Evolutionary conservation across 495 filamentous ascomycete genomes (phyloP).

Genomic region (Aspergillus sclerotioniger): DNA sequence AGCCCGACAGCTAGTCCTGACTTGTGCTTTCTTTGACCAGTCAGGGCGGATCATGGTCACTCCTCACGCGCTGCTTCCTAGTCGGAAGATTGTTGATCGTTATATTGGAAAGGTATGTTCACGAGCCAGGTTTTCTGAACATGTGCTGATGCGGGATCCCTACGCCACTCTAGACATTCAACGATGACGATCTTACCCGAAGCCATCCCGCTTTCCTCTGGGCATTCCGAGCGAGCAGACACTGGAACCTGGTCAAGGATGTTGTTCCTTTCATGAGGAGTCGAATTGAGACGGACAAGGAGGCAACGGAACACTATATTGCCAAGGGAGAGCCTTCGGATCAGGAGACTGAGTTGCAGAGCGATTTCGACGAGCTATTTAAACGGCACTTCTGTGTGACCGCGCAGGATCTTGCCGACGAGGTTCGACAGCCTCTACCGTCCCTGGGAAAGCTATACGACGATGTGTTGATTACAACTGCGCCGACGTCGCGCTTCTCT

Average conservation of each 20-base stretch:
- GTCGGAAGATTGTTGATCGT: conserved; percentile 72
- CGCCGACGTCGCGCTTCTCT: conserved; percentile 35
- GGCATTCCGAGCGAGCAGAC: conserved; percentile 75
- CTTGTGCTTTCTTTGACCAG: conserved; percentile 71
- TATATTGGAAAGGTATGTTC: conserved; percentile 64
- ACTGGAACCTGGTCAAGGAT: conserved; percentile 67
- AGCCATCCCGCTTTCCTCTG: conserved; percentile 82
- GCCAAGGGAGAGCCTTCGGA: conserved; percentile 33
- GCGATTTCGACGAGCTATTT: conserved; percentile 73
- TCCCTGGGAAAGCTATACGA: conserved; percentile 76
- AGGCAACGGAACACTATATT: conserved; percentile 39
- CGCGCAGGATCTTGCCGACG: conserved; percentile 67
- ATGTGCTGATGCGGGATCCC: background rate
- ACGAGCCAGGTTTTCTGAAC: background rate
- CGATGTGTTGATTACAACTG: conserved; percentile 67
- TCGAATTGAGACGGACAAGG: conserved; percentile 48
- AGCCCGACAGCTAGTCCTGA: conserved; percentile 76
- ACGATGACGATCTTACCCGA: conserved; percentile 70
- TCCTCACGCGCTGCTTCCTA: conserved; percentile 76
- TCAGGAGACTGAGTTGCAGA: conserved; percentile 39
- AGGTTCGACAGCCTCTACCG: conserved; percentile 58
- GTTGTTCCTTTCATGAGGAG: conserved; percentile 68
- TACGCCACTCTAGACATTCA: conserved; percentile 49
- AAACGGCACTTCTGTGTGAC: conserved; percentile 85
- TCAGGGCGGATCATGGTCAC: conserved; percentile 77